Percentiles rank a stretch among this genome's conserved stretches.
phyloP scores from a whole-genome alignment of 768 basidiomycete genomes.

The Tricholoma bakamatsutake region DNA sequence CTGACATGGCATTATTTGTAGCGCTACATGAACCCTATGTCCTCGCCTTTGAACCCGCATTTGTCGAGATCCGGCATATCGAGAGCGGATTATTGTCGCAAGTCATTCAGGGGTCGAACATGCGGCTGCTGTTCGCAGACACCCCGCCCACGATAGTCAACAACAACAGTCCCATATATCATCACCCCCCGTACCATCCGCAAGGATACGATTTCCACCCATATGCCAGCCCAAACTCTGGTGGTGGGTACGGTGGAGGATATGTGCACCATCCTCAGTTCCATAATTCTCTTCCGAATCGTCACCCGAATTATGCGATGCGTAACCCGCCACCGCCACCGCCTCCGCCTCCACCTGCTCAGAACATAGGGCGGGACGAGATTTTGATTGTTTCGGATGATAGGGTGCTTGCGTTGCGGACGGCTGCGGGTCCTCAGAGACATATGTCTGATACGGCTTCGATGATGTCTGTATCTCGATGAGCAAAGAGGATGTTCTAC shows the following conservation, averaged over 20 bases:
- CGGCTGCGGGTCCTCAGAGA: constrained; percentile 35
- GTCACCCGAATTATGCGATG: constrained; percentile 17
- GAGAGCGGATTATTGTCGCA: constrained; percentile 89
- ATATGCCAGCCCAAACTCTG: constrained; percentile 20
- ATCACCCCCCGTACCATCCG: constrained; percentile 22
- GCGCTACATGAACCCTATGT: constrained; percentile 96
- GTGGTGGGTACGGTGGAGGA: constrained; percentile 17
- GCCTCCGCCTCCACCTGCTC: constrained; percentile 18
- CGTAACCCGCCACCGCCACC: too few relatives aligned
- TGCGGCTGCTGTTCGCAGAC: constrained; percentile 90
- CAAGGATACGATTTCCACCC: constrained; percentile 24
- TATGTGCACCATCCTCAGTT: not conserved
- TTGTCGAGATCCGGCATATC: constrained; percentile 95
- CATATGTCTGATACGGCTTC: constrained; percentile 39
- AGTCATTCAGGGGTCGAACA: constrained; percentile 89
- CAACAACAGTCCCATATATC: constrained; percentile 33
- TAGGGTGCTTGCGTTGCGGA: constrained; percentile 65
- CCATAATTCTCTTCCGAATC: constrained; percentile 29
- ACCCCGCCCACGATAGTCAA: constrained; percentile 84
- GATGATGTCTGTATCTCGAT: constrained; percentile 37
- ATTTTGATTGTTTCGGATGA: constrained; percentile 91
- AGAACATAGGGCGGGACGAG: constrained; percentile 64
- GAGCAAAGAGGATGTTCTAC: constrained; percentile 5
- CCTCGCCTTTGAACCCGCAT: constrained; percentile 92
- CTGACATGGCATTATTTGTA: constrained; percentile 24